Evolutionary conservation across 1,139 yeast species (phyloP).

Genomic region (Groenewaldozyma auringiensis): DNA sequence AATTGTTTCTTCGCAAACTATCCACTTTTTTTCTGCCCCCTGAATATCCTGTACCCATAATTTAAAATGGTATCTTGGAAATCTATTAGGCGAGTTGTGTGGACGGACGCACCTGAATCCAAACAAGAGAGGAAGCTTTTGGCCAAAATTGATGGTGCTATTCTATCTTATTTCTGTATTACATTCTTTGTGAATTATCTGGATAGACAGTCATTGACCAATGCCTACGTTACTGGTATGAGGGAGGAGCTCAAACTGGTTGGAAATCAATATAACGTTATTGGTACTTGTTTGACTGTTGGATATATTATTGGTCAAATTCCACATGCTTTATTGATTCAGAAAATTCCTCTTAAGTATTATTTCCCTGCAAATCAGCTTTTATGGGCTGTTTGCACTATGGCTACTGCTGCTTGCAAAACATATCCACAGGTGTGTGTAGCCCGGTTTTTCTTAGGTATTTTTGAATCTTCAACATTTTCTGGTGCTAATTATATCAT

Average conservation of each 20-base stretch:
- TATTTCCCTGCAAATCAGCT: constrained; percentile 53
- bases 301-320: constrained; percentile 65
- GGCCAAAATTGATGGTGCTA: constrained; percentile 57
- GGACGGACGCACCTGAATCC: constrained; percentile 56
- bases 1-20: too few species aligned
- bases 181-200: constrained; percentile 61
- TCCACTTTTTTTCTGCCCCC: too few species aligned
- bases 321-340: constrained; percentile 36
- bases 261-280: constrained; percentile 54
- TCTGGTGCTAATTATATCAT: constrained; percentile 54
- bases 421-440: constrained; percentile 46
- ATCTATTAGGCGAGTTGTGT: constrained; percentile 23
- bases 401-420: constrained; percentile 24
- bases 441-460: constrained; percentile 53
- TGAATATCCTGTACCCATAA: not conserved
- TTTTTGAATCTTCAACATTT: constrained; percentile 54
- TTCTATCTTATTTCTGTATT: constrained; percentile 63
- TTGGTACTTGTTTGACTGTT: constrained; percentile 59
- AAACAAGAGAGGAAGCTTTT: constrained; percentile 46
- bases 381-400: constrained; percentile 60
- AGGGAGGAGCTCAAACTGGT: constrained; percentile 42
- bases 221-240: constrained; percentile 65
- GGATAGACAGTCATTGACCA: constrained; percentile 68
- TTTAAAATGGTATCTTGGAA: not conserved
- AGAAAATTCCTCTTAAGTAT: constrained; percentile 44